Evolutionary conservation across 805 yeast species (phyloP), one percentile per base, ranked within the genome.

Genomic region (Metschnikowia continentalis): DNA sequence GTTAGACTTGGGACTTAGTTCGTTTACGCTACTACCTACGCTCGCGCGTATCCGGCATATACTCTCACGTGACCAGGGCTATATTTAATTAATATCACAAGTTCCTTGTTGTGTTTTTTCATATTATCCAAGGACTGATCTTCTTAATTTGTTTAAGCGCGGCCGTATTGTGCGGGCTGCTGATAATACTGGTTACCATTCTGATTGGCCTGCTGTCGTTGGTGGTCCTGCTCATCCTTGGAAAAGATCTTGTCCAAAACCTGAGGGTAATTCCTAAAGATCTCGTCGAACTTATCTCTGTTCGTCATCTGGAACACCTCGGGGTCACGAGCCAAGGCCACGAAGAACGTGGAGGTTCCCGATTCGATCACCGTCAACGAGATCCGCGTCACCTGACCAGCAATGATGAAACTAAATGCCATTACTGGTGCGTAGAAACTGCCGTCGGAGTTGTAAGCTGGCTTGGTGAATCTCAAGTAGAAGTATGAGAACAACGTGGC

Each of bases 261-360:
- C 52, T 82, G 79, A 3, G 91, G 91, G 63, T 86, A 86, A 42
- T 82, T 77, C 54, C 78, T 69, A 59, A 85, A 81, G 23, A 86
- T 76, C 58, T 78, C 82, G 53, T 84, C 83, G 61, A 84, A 86
- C 54, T 81, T 65, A 51, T 71, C 70, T 56, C 95, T 90, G 63
- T 90, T 84, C 42, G 87, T 78, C 70, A 77, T 76, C 62, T 81
- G 83, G 74, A 87, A 85, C 6, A 87, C 82, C 59, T 88, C 95
- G 0, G 97, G 97, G 59, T 89, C 91, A 60, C 83, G 81, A 13
- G 91, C 89, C 61, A 88, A 74, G 0, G 94, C 90, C 42, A 91
- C 84, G 67, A 90, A 85, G 64, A 91, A 84, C 0, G 96, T 87
- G 20, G 91, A 81, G 10, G 84, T 82, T 11, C 97, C 97, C 8